Percentiles rank a stretch among this genome's conserved stretches.
Conservation (phyloP, 805 yeast genomes). For the Metschnikowia peoriensis region DNA sequence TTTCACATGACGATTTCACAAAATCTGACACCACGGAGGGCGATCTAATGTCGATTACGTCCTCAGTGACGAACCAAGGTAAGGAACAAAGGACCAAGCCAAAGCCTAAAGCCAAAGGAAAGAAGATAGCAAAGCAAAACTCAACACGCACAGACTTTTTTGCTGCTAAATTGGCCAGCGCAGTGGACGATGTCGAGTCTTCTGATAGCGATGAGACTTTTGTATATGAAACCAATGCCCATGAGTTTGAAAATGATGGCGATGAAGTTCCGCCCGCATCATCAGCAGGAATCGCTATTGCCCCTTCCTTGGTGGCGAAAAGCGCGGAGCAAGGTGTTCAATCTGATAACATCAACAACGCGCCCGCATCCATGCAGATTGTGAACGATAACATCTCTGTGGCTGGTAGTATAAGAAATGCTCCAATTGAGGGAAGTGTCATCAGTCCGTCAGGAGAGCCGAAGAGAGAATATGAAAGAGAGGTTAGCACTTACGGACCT, state of each 20-base stretch:
- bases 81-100: conserved; percentile 9
- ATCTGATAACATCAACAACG: conserved; percentile 14
- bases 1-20: neutral
- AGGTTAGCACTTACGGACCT: conserved; percentile 2
- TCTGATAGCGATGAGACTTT: conserved; percentile 93
- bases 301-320: neutral
- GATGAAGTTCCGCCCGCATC: conserved; percentile 3
- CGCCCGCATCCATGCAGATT: conserved; percentile 12
- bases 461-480: conserved; percentile 11
- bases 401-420: conserved; percentile 14
- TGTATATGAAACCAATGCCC: conserved; percentile 69
- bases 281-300: neutral
- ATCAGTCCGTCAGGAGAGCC: conserved; percentile 12
- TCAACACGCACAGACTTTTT: conserved; percentile 87
- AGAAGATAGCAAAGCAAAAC: conserved; percentile 43
- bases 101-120: conserved; percentile 22
- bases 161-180: conserved; percentile 92
- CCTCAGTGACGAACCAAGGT: conserved; percentile 5
- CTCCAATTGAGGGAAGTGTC: conserved; percentile 8
- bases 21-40: conserved; percentile 3
- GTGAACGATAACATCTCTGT: conserved; percentile 16
- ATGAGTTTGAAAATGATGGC: conserved; percentile 20
- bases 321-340: neutral
- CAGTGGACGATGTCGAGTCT: conserved; percentile 84
- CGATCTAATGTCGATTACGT: conserved; percentile 1